Evolutionary conservation across 2,329 filamentous ascomycete genomes (phyloP).

Genomic region (Coniochaeta ligniaria): DNA sequence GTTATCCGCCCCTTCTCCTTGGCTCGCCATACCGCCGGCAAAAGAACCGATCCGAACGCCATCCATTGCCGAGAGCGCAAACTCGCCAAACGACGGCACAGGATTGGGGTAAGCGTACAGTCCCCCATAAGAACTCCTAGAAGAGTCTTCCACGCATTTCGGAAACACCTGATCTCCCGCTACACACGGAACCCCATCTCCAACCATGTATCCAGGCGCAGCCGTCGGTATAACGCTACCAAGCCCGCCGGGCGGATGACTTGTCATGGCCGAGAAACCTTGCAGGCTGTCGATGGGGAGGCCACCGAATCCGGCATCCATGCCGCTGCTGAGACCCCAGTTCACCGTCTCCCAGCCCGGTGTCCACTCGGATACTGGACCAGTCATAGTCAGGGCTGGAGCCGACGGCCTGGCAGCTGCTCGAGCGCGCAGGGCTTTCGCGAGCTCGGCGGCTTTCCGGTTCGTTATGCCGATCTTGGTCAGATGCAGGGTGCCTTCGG

Average conservation of each 20-base stretch:
- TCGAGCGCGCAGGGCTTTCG: not conserved
- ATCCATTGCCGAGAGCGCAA: not conserved
- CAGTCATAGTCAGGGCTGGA: not conserved
- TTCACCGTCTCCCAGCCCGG: not conserved
- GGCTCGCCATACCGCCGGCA: not conserved
- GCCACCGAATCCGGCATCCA: not conserved
- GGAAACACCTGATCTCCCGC: not conserved
- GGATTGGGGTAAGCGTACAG: not conserved
- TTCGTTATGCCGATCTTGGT: not conserved
- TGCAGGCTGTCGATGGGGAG: not conserved
- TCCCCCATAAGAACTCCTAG: not conserved
- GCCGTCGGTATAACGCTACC: not conserved
- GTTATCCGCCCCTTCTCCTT: not conserved
- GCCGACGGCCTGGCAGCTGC: not conserved
- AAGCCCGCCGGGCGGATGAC: not conserved
- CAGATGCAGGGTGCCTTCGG: not conserved
- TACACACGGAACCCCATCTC: not conserved
- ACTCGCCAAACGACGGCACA: not conserved
- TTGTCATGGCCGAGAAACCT: not conserved
- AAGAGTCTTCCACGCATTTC: not conserved
- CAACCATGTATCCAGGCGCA: not conserved
- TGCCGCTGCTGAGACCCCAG: not conserved
- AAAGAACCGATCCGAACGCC: not conserved
- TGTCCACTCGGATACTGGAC: not conserved
- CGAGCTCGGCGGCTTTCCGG: not conserved